Percentiles rank a stretch among this genome's conserved stretches.
phyloP scores from a whole-genome alignment of 495 filamentous ascomycete genomes.

The Daldinia decipiens region DNA sequence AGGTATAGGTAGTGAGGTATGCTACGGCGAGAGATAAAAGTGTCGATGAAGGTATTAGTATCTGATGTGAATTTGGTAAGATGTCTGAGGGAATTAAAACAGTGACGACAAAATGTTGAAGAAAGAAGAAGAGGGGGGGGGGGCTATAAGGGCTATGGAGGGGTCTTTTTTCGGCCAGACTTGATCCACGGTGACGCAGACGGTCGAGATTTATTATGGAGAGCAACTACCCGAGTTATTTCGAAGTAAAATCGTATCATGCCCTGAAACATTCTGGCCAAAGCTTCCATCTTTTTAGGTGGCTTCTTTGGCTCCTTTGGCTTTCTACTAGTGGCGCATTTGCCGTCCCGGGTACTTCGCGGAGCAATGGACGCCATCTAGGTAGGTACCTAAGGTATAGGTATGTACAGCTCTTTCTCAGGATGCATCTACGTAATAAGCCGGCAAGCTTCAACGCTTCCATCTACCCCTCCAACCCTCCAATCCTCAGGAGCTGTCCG shows the following conservation, averaged over 20 bases:
- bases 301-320: background rate
- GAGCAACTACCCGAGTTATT: constrained; percentile 37
- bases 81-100: constrained; percentile 43
- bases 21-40: constrained; percentile 8
- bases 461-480: too few species aligned
- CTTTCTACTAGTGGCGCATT: constrained; percentile 2
- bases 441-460: background rate
- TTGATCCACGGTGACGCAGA: constrained; percentile 44
- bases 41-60: constrained; percentile 14
- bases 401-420: background rate
- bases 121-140: constrained; percentile 21
- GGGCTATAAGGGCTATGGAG: constrained; percentile 21
- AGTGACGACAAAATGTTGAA: constrained; percentile 31
- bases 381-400: too few species aligned
- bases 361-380: background rate
- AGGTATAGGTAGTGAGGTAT: constrained; percentile 1
- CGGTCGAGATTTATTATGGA: constrained; percentile 39
- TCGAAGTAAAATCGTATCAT: constrained; percentile 14
- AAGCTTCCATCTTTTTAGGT: background rate
- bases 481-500: background rate
- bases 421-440: background rate
- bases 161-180: constrained; percentile 29
- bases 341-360: background rate
- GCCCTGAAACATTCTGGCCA: background rate
- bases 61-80: constrained; percentile 29